phyloP scores from a whole-genome alignment of 2,329 filamentous ascomycete species.

The Aureobasidium sp. region DNA sequence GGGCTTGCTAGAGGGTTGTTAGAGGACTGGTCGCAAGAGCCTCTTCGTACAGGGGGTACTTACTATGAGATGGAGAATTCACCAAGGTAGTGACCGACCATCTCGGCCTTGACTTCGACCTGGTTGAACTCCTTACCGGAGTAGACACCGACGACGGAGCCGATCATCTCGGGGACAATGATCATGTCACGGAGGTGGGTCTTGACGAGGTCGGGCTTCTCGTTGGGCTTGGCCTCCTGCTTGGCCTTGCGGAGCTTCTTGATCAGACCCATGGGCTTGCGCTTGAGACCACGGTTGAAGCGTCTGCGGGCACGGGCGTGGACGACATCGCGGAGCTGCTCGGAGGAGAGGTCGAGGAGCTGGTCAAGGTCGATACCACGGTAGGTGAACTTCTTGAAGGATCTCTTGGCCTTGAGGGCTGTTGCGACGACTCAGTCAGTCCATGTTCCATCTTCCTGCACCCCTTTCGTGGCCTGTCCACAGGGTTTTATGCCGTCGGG shows the following conservation, averaged over 20 bases:
- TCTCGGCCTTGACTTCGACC: constrained; percentile 99
- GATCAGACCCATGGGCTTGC: constrained; percentile 99
- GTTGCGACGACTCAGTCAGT: constrained; percentile 29
- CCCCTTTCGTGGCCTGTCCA: constrained; percentile 36
- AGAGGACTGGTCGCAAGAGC: background rate
- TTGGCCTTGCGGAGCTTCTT: constrained; percentile 99
- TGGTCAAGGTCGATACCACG: constrained; percentile 98
- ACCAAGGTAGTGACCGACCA: constrained; percentile 98
- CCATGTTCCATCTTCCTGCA: constrained; percentile 31
- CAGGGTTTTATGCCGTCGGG: constrained; percentile 34
- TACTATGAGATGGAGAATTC: constrained; percentile 99
- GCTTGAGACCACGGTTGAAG: constrained; percentile 99
- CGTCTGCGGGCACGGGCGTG: constrained; percentile 96
- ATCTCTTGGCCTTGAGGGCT: constrained; percentile 99
- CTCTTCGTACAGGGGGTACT: constrained; percentile 36
- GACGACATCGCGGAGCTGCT: constrained; percentile 98
- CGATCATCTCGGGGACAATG: constrained; percentile 99
- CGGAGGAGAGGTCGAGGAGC: constrained; percentile 97
- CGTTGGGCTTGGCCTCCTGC: constrained; percentile 97
- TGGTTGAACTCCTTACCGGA: constrained; percentile 99
- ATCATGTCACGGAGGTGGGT: constrained; percentile 99
- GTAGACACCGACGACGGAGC: constrained; percentile 97
- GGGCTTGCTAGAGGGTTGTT: constrained; percentile 74
- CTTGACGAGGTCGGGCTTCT: constrained; percentile 99
- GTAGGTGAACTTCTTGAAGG: constrained; percentile 99